Conservation (phyloP, 2,329 filamentous ascomycete species). For the Phyllosticta citrichinensis region DNA sequence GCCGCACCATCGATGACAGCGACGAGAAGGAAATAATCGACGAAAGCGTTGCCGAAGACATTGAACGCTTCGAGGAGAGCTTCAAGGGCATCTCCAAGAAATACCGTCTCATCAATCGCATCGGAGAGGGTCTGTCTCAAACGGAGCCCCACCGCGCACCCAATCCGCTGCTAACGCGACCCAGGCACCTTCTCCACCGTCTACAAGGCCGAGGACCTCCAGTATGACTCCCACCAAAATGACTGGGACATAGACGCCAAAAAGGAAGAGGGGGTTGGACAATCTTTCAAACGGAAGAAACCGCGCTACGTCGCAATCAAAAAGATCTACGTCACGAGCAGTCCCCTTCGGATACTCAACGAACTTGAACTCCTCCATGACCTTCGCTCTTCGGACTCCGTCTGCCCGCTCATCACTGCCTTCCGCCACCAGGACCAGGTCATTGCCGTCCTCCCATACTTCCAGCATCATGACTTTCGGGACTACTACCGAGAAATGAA, state of each 20-base stretch:
- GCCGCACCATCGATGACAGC: conserved; percentile 35
- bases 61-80: conserved; percentile 69
- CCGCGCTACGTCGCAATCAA: conserved; percentile 90
- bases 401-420: conserved; percentile 95
- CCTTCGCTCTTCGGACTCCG: conserved; percentile 68
- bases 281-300: conserved; percentile 52
- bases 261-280: conserved; percentile 55
- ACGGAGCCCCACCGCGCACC: neutral
- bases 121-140: conserved; percentile 67
- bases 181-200: conserved; percentile 95
- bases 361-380: conserved; percentile 90
- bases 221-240: conserved; percentile 75
- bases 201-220: conserved; percentile 92
- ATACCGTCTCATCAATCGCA: conserved; percentile 89
- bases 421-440: conserved; percentile 93
- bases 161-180: neutral
- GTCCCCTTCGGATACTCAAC: conserved; percentile 85
- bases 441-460: conserved; percentile 88
- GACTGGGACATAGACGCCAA: conserved; percentile 66
- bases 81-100: conserved; percentile 76
- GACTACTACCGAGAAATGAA: conserved; percentile 89
- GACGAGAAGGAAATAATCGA: conserved; percentile 51
- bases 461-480: conserved; percentile 88
- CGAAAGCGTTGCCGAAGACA: conserved; percentile 57
- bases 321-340: conserved; percentile 98